A percentile compares a stretch with the other conserved stretches of the same genome.
phyloP scores from a whole-genome alignment of 2,329 filamentous ascomycete species.

The Scedosporium minutisporum region DNA sequence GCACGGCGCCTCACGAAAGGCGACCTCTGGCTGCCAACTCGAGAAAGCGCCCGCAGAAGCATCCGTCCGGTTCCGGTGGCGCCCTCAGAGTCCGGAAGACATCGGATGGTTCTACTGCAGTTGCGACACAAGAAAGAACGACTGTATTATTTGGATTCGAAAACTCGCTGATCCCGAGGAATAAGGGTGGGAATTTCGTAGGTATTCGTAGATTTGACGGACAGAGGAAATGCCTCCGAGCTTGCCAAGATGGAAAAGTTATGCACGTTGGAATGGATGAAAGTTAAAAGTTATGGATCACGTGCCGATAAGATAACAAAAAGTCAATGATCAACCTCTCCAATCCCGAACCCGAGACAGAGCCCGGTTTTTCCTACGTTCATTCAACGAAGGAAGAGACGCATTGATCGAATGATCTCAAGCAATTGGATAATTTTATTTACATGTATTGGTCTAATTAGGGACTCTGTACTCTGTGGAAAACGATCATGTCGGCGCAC shows the following conservation, averaged over 20 bases:
- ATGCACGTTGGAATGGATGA: not conserved
- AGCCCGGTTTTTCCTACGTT: not conserved
- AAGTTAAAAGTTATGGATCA: not conserved
- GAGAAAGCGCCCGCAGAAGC: slow-evolving; percentile 4
- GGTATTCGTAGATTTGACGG: too few species aligned
- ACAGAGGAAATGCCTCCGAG: not conserved
- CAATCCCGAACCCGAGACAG: too few species aligned
- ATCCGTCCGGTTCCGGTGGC: slow-evolving; percentile 1
- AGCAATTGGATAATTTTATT: not conserved
- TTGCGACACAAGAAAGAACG: not conserved
- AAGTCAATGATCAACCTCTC: not conserved
- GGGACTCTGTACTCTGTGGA: too few species aligned
- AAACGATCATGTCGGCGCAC: too few species aligned
- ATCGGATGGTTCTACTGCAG: not conserved
- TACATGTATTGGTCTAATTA: too few species aligned
- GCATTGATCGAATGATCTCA: not conserved
- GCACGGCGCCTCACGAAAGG: not conserved
- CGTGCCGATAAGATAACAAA: slow-evolving; percentile 4
- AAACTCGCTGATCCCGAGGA: too few species aligned
- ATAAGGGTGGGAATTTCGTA: too few species aligned
- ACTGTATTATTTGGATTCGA: not conserved
- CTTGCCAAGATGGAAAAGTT: not conserved
- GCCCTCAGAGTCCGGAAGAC: not conserved
- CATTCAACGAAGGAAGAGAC: not conserved
- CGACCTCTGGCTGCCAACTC: not conserved